Evolutionary conservation across 768 basidiomycete species (phyloP), one percentile per base, ranked within the genome.

Genomic region (Auricularia auricula-judae): DNA sequence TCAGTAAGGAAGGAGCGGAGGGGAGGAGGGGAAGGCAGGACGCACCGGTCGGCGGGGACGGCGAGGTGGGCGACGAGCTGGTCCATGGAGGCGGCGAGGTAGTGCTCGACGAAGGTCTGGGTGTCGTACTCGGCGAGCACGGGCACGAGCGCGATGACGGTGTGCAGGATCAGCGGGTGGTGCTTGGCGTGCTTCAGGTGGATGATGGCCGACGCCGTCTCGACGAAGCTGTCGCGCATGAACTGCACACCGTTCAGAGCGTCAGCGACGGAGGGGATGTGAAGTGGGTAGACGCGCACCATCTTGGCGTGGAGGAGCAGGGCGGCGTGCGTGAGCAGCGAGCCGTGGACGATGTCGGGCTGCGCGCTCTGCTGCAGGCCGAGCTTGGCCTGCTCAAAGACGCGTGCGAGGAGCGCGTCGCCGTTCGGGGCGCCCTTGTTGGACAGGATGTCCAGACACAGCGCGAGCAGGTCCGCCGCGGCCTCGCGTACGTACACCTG

Each of bases 91-190:
- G 91, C 89, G 77, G 95, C 92, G 8, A 98, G 81, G 72, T 92
- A 94, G 72, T 91, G 87, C 69, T 90, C 88, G 54, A 87, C 87
- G 71, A 99, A 99, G 0, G 88, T 91, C 72, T 91, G 86, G 1
- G 91, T 91, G 71, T 98, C 93, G 74, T 98, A 99, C 3, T 88
- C 87, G 23, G 95, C 96, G 67, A 98, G 84, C 3, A 91, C 91
- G 1, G 97, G 96, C 54, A 99, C 94, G 71, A 99, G 85, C 5
- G 90, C 89, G 71, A 98, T 94, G 65, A 98, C 95, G 78, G 93
- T 93, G 74, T 91, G 91, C 56, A 93, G 86, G 66, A 99, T 89
- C 44, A 93, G 83, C 21, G 84, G 77, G 70, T 98, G 96, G 29
- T 14, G 23, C 67, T 92, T 83, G 73, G 92, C 89, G 8, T 88